Conservation (phyloP, 352 stramenopile species). For the Pseudoperonospora humuli region DNA sequence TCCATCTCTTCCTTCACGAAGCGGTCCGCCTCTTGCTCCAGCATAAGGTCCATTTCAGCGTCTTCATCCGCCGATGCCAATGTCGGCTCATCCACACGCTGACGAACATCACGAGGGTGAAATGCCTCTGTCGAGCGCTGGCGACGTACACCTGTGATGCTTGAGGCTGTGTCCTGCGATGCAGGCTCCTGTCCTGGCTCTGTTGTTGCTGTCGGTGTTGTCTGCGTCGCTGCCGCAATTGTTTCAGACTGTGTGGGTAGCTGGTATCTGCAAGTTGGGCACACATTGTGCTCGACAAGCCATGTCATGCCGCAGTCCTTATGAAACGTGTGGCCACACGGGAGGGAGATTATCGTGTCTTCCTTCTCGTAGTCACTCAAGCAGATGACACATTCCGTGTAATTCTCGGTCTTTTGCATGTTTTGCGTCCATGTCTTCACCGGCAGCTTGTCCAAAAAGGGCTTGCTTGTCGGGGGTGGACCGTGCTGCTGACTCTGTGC, state of each 20-base stretch:
- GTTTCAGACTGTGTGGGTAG: conserved; percentile 37
- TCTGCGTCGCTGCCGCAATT: not conserved
- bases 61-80: conserved; percentile 14
- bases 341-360: conserved; percentile 55
- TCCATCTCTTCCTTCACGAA: conserved; percentile 51
- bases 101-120: conserved; percentile 39
- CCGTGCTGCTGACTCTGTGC: conserved; percentile 53
- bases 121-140: conserved; percentile 21
- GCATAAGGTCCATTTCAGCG: conserved; percentile 41
- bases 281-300: conserved; percentile 74
- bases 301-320: conserved; percentile 68
- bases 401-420: conserved; percentile 35
- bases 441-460: conserved; percentile 57
- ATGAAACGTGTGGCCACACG: conserved; percentile 73
- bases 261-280: conserved; percentile 61
- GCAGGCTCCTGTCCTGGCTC: conserved; percentile 17
- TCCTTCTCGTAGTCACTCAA: conserved; percentile 64
- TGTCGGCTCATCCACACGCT: conserved; percentile 32
- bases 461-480: conserved; percentile 58
- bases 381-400: conserved; percentile 71
- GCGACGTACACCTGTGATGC: conserved; percentile 32
- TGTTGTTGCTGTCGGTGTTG: not conserved
- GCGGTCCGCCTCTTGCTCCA: conserved; percentile 52
- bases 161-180: conserved; percentile 17
- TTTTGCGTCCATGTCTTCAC: conserved; percentile 44